phyloP scores from a whole-genome alignment of 129 eudicot species.

The Pulicaria dysenterica region DNA sequence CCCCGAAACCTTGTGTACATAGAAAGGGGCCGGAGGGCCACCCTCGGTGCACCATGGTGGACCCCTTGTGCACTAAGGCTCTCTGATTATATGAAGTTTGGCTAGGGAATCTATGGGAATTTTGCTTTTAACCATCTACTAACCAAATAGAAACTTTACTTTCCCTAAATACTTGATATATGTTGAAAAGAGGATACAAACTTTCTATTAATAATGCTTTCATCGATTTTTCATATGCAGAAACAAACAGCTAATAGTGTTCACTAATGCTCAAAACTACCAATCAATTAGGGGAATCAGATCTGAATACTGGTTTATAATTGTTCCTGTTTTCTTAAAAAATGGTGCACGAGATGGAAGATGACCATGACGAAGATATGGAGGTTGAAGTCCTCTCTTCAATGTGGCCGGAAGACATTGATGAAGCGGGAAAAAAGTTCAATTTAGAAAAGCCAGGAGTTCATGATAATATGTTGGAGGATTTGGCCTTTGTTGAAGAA shows the following conservation, averaged over 20 bases:
- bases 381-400: constrained; percentile 73
- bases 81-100: not conserved
- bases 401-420: constrained; percentile 94
- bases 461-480: constrained; percentile 72
- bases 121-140: not conserved
- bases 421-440: constrained; percentile 80
- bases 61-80: not conserved
- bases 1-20: not conserved
- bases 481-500: constrained; percentile 58
- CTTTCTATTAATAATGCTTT: constrained; percentile 9
- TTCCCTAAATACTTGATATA: not conserved
- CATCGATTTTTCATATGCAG: constrained; percentile 24
- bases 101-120: constrained; percentile 1
- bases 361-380: constrained; percentile 63
- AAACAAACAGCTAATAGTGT: not conserved
- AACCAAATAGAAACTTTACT: not conserved
- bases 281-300: not conserved
- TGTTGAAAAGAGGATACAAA: not conserved
- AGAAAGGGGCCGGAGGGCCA: not conserved
- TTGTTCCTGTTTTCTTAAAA: constrained; percentile 31
- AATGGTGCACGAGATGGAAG: constrained; percentile 50
- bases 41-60: constrained; percentile 6
- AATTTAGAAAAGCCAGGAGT: constrained; percentile 68
- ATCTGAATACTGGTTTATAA: constrained; percentile 14
- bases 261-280: constrained; percentile 11